These are phyloP conservation scores for Tetrahymena elliotti DNA, from an alignment of 73 alveolate species.

Conservation along the genomic window DNA sequence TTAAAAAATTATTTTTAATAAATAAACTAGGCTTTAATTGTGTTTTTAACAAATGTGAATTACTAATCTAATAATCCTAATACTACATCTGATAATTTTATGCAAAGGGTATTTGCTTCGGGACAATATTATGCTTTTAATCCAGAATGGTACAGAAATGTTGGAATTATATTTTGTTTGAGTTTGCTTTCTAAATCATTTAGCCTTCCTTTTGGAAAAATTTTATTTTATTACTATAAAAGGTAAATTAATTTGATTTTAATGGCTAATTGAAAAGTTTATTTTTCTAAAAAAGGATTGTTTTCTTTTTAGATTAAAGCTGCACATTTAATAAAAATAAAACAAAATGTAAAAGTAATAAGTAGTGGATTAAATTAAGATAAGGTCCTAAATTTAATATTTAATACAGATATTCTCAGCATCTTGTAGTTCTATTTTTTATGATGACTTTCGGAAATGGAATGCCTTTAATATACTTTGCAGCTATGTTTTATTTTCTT, in stretches of 20 bases:
- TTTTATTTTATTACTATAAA: not conserved
- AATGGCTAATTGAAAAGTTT: not conserved
- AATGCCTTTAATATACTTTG: not conserved
- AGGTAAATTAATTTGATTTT: not conserved
- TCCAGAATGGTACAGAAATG: not conserved
- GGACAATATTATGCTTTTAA: not conserved
- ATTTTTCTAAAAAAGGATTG: not conserved
- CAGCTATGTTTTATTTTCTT: not conserved
- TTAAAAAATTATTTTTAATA: too few species aligned
- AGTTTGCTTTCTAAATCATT: not conserved
- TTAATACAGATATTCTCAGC: not conserved
- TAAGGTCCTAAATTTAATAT: not conserved
- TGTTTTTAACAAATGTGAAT: not conserved
- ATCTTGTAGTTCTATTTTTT: not conserved
- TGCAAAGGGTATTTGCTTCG: not conserved
- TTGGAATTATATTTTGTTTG: not conserved
- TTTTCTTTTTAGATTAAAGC: not conserved
- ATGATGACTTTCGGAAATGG: not conserved
- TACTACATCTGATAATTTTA: not conserved
- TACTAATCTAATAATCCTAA: not conserved
- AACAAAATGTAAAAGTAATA: not conserved
- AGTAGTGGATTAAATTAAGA: not conserved
- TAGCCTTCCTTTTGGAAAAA: not conserved
- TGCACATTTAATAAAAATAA: not conserved
- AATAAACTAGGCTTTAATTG: not conserved